Percentiles rank a stretch among this genome's conserved stretches.
phyloP scores from a whole-genome alignment of 1,284 basidiomycete genomes.

The Ustilago sp. region DNA sequence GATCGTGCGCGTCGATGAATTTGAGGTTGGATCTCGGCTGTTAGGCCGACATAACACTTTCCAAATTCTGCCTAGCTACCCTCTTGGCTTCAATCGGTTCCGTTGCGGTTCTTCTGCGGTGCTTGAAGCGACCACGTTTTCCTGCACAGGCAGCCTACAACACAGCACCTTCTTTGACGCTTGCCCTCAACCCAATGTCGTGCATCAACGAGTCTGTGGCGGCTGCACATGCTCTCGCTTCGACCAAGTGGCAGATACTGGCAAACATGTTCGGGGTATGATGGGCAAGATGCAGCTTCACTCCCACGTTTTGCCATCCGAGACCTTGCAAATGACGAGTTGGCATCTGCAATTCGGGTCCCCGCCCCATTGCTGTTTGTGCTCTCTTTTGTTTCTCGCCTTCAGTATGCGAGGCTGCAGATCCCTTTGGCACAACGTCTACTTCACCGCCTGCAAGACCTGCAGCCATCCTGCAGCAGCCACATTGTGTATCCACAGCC shows the following conservation, averaged over 20 bases:
- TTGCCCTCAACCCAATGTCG: background rate
- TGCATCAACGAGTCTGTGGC: background rate
- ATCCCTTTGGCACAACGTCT: background rate
- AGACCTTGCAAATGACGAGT: no score
- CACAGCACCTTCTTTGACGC: background rate
- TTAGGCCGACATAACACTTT: background rate
- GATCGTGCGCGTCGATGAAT: background rate
- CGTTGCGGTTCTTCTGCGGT: background rate
- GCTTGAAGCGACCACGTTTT: background rate
- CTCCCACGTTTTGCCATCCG: background rate
- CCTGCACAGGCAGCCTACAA: background rate
- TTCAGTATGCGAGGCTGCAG: background rate
- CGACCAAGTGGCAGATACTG: no score
- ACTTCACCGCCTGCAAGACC: background rate
- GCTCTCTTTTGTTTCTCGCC: background rate
- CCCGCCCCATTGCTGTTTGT: background rate
- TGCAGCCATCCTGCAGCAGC: background rate
- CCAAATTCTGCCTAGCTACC: background rate
- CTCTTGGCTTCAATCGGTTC: background rate
- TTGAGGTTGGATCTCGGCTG: background rate
- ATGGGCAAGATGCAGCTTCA: background rate
- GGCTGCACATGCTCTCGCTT: background rate
- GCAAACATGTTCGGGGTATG: no score
- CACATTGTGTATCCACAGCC: background rate
- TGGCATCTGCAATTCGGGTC: slow-evolving; percentile 1